These are phyloP conservation scores for Colletotrichum coccodes DNA, from an alignment of 2,329 filamentous ascomycete species.

Conservation along the genomic window DNA sequence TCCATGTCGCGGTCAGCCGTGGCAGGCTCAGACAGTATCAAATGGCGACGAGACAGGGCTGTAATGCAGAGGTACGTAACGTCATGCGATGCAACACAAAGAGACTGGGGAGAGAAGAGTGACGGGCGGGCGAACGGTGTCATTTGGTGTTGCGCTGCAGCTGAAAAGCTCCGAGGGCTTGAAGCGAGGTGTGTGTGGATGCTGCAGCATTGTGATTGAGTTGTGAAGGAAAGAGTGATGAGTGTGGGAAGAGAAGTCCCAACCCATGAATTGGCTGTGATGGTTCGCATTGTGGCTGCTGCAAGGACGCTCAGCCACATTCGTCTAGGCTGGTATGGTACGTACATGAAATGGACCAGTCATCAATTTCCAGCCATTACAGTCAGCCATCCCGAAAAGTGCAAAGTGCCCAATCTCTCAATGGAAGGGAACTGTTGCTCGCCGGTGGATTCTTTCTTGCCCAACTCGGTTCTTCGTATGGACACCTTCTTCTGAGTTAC, in stretches of 20 bases:
- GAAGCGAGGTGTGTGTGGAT: conserved; percentile 13
- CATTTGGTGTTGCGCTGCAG: conserved; percentile 24
- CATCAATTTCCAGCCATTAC: background rate
- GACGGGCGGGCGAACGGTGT: background rate
- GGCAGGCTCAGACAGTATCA: conserved; percentile 24
- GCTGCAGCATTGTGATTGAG: background rate
- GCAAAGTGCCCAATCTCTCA: background rate
- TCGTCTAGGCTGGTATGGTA: background rate
- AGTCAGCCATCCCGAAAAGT: background rate
- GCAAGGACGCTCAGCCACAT: background rate
- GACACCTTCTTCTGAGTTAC: background rate
- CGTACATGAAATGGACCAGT: background rate
- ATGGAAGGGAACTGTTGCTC: background rate
- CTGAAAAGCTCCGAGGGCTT: conserved; percentile 26
- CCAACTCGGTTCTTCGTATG: background rate
- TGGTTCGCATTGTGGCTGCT: background rate
- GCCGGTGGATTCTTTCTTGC: background rate
- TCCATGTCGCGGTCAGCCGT: conserved; percentile 5
- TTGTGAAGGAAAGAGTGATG: background rate
- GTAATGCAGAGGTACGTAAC: background rate
- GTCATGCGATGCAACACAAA: conserved; percentile 11
- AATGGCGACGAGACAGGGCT: conserved; percentile 24
- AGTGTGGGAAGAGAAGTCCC: too few species aligned
- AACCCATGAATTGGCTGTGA: background rate
- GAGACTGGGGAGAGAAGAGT: background rate